Percentiles rank a stretch among this genome's conserved stretches.
Conservation (phyloP, 2,329 filamentous ascomycete genomes). For the Penicillium hordei region DNA sequence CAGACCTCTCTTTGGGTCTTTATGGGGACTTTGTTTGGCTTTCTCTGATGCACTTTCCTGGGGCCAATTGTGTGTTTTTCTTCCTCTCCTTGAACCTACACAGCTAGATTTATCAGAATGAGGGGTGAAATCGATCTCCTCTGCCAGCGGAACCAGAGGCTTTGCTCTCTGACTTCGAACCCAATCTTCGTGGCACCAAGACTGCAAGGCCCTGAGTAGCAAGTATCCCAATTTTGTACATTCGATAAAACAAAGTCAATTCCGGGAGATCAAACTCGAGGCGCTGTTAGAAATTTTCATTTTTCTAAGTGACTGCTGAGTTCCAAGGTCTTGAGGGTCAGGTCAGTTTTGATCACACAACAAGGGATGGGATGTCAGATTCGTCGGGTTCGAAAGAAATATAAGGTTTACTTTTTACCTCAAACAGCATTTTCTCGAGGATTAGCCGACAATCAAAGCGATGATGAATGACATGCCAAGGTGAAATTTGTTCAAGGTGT, state of each 20-base stretch:
- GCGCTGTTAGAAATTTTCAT: constrained; percentile 17
- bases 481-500: too few species aligned
- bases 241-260: constrained; percentile 4
- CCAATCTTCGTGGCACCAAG: too few species aligned
- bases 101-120: accelerated
- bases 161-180: constrained; percentile 26
- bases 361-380: background rate
- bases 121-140: constrained; percentile 9
- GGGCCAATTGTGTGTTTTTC: background rate
- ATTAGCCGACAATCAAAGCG: too few species aligned
- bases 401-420: background rate
- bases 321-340: background rate
- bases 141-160: constrained; percentile 25
- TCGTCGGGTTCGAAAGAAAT: background rate
- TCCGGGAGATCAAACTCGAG: constrained; percentile 13
- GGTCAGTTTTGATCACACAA: background rate
- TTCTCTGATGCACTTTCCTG: constrained; percentile 21
- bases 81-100: background rate
- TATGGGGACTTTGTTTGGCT: constrained; percentile 20
- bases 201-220: constrained; percentile 16
- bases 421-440: too few species aligned
- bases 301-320: background rate
- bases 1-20: constrained; percentile 18
- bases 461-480: too few species aligned
- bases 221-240: constrained; percentile 19